Base-by-base conservation (phyloP, 2,329 filamentous ascomycete species). In the Sclerotinia sclerotiorum region DNA sequence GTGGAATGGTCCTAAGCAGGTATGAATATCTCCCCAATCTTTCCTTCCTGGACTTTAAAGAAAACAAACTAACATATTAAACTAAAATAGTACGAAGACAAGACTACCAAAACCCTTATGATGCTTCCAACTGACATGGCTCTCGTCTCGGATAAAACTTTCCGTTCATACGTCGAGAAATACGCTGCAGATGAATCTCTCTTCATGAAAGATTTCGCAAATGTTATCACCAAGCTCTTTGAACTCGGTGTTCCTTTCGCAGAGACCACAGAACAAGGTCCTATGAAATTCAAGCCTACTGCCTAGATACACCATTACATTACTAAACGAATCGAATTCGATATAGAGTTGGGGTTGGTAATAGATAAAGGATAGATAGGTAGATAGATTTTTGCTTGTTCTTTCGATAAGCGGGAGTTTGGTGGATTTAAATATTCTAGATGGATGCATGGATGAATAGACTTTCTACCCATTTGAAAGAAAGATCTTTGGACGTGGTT, bases 101-200 rank as follows among this genome's bases (percentile, higher is more conserved):
- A 91, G 83, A 87, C 84, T 77, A 92, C 90, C 77, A 94, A 97
- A 87, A 85, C 85, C 54, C 83, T 98, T 76, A 98, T 99, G 95
- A 98, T 99, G 94, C 84, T 99, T 80, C 95, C 95, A 65, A 91
- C 93, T 73, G 94, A 99, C 78, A 88, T 96, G 82, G 90, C 90
- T 68, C 84, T 98, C 68, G 82, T 97, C 77, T 87, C 94, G 82
- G 94, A 98, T 82, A 94, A 94, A 86, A 84, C 84, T 73, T 96
- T 98, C 85, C 88, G 86, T 81, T 83, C 87, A 77, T 89, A 87
- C 76, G 92, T 94, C 42, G 88, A 97, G 80, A 88, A 89, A 79
- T 98, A 97, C 79, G 94, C 94, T 77, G 92, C 92, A 84, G 92
- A 97, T 81, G 92, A 92, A 80, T 91, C 93, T 68, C 83, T 84